Conservation (phyloP, 192 early-diverging fungal genomes). For the Chytriomyces sp. region DNA sequence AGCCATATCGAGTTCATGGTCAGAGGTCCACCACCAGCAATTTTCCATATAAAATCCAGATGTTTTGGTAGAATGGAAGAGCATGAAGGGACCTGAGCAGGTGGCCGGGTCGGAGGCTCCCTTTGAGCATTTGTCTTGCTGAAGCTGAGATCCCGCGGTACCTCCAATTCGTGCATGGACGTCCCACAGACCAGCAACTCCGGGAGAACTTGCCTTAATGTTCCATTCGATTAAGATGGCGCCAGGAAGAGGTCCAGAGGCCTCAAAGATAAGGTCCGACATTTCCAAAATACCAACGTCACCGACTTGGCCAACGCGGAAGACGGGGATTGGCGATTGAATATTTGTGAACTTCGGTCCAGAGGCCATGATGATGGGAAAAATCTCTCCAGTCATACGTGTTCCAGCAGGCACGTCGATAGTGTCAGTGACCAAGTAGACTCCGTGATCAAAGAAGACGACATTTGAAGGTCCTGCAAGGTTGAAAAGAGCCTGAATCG, state of each 20-base stretch:
- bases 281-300: conserved; percentile 43
- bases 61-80: conserved; percentile 33
- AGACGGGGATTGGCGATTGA: conserved; percentile 22
- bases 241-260: conserved; percentile 36
- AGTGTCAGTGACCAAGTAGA: conserved; percentile 36
- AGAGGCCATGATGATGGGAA: conserved; percentile 36
- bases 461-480: conserved; percentile 16
- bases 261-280: too few relatives aligned
- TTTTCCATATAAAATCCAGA: conserved; percentile 45
- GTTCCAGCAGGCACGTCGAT: conserved; percentile 37
- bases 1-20: conserved; percentile 51
- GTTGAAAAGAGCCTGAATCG: conserved; percentile 32
- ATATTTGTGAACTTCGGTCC: conserved; percentile 27
- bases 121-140: too few relatives aligned
- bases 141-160: conserved; percentile 32
- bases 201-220: conserved; percentile 25
- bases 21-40: conserved; percentile 45
- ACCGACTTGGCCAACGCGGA: conserved; percentile 42
- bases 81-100: conserved; percentile 30
- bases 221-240: conserved; percentile 50
- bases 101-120: conserved; percentile 12
- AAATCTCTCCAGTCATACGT: conserved; percentile 41
- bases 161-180: conserved; percentile 47
- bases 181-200: conserved; percentile 46
- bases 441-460: conserved; percentile 39